Evolutionary conservation across 1,139 yeast species (phyloP), one percentile per base, ranked within the genome.

Genomic region (Magnusiomyces fungicola): DNA sequence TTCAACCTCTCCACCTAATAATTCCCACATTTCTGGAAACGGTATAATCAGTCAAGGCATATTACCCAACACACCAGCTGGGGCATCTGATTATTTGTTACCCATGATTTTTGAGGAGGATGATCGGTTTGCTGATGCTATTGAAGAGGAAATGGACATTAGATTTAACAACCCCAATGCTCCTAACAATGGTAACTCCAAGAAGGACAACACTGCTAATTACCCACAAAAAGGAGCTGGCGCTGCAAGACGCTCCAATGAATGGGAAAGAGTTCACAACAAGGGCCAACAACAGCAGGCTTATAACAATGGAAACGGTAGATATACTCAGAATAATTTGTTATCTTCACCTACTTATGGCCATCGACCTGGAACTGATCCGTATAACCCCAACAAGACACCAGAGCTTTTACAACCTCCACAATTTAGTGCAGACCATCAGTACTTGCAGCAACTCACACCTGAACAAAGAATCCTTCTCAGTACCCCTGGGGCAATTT

Each of bases 61-160:
- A n/a, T n/a, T n/a, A n/a, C n/a, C n/a, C n/a, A n/a, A n/a, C n/a
- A n/a, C n/a, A n/a, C n/a, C n/a, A n/a, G n/a, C n/a, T n/a, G n/a
- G n/a, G n/a, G n/a, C n/a, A n/a, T n/a, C 37, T n/a, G 46, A 46
- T 4, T 32, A 41, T n/a, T 44, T 56, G n/a, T 48, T 68, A 53
- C 71, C 71, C 3, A 67, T 67, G 68, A 66, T 67, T 30, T 67
- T 68, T 48, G 71, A 68, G 50, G 70, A 67, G 49, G 49, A 50
- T 18, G 70, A 66, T 48, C 51, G 69, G 47, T 67, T 67, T 52
- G 69, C 70, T 4, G 70, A 67, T 50, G 69, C 66, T 10, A 25
- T 47, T 23, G 50, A 48, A 24, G 50, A 48, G 21, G 50, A 45
- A 22, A 48, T 48, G 47, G 48, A 41, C n/a, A 18, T 45, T 12